Evolutionary conservation across 2,329 filamentous ascomycete species (phyloP).

Genomic region (Alternaria solani): DNA sequence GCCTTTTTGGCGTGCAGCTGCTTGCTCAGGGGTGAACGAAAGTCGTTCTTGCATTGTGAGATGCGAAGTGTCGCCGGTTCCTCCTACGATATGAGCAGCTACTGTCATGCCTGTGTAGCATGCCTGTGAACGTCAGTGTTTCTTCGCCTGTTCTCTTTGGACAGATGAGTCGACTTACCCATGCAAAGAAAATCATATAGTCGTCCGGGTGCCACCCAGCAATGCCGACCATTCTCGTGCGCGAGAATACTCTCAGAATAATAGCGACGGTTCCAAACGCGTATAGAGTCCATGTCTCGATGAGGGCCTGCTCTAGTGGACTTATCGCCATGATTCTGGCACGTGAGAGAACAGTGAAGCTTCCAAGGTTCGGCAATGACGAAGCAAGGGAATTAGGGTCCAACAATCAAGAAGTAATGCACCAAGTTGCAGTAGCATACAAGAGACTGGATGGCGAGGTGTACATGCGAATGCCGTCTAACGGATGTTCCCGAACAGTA

Average conservation of each 20-base stretch:
- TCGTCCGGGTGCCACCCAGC: constrained; percentile 48
- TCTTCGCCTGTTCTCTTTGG: neutral
- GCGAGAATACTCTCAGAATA: constrained; percentile 27
- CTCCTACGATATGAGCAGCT: constrained; percentile 37
- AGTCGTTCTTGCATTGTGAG: constrained; percentile 45
- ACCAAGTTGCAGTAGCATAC: neutral
- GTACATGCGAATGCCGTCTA: neutral
- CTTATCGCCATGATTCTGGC: constrained; percentile 13
- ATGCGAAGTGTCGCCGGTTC: constrained; percentile 39
- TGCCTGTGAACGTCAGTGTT: constrained; percentile 4
- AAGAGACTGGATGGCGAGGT: neutral
- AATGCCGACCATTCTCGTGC: constrained; percentile 47
- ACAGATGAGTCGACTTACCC: constrained; percentile 25
- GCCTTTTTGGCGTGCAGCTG: constrained; percentile 39
- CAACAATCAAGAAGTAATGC: no score
- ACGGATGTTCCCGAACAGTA: neutral
- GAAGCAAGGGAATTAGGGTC: neutral
- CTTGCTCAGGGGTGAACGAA: constrained; percentile 40
- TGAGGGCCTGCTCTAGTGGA: constrained; percentile 14
- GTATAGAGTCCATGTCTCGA: constrained; percentile 52
- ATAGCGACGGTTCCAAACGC: constrained; percentile 37
- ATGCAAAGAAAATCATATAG: constrained; percentile 43
- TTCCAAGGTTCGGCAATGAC: neutral
- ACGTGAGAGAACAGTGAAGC: neutral
- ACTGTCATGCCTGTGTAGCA: constrained; percentile 31